A percentile compares a stretch with the other conserved stretches of the same genome.
These are phyloP conservation scores for Mortierella sp. DNA, from an alignment of 371 early-diverging fungal genomes.

Conservation along the genomic window DNA sequence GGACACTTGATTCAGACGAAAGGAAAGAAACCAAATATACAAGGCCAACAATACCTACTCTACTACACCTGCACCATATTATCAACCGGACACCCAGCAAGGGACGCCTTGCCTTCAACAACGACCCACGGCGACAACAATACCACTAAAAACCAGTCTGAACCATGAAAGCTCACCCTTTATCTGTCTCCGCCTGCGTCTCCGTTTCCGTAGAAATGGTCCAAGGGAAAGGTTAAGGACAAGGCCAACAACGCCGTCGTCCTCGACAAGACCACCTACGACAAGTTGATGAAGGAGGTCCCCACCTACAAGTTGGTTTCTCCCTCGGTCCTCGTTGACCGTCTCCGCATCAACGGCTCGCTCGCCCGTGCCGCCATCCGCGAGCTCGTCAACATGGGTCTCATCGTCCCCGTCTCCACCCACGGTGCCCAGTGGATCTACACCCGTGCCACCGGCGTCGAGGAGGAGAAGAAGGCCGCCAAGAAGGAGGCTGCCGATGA, in stretches of 20 bases:
- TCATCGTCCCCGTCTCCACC: conserved; percentile 90
- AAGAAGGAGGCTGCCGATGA: conserved; percentile 55
- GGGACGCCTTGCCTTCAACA: too few relatives aligned
- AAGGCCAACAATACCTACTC: too few relatives aligned
- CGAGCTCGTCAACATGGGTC: conserved; percentile 92
- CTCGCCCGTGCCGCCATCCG: conserved; percentile 95
- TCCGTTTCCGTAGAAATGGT: conserved; percentile 61
- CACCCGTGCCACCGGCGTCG: conserved; percentile 90
- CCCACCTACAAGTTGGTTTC: conserved; percentile 99
- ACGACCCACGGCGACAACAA: background rate
- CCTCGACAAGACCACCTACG: conserved; percentile 66
- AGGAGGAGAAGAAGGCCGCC: conserved; percentile 68
- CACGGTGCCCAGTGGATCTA: conserved; percentile 97
- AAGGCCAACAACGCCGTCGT: conserved; percentile 69
- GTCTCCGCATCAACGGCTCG: conserved; percentile 97
- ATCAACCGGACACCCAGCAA: too few relatives aligned
- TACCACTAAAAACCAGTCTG: background rate
- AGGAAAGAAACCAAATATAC: too few relatives aligned
- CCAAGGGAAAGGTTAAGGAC: conserved; percentile 69
- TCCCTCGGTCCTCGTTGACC: conserved; percentile 97
- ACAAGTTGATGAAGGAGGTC: conserved; percentile 92
- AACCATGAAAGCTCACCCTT: background rate
- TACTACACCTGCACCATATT: too few relatives aligned
- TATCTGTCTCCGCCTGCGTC: background rate
- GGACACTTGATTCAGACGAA: too few relatives aligned